Conservation (phyloP, 2,329 filamentous ascomycete species). For the Iodosphaeria phyllophila region DNA sequence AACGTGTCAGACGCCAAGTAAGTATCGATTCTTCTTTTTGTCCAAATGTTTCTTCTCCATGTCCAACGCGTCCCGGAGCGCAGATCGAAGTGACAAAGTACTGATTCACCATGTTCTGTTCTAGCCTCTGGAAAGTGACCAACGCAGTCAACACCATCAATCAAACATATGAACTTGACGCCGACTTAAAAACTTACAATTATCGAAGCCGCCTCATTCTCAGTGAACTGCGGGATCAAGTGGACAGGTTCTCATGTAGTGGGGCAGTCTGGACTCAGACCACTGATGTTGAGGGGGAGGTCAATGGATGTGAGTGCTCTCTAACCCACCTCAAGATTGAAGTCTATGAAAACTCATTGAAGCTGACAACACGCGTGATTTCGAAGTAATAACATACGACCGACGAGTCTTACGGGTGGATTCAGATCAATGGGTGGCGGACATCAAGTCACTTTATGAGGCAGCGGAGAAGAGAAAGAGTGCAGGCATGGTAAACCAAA, state of each 20-base stretch:
- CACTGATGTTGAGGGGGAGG: conserved; percentile 56
- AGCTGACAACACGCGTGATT: too few species aligned
- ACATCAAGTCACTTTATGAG: conserved; percentile 40
- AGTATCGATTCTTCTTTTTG: not conserved
- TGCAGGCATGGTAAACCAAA: not conserved
- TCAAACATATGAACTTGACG: conserved; percentile 48
- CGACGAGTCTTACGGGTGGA: conserved; percentile 39
- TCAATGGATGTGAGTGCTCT: conserved; percentile 32
- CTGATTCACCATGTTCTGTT: too few species aligned
- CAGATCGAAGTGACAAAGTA: not conserved
- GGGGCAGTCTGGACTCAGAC: conserved; percentile 58
- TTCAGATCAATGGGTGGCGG: conserved; percentile 34
- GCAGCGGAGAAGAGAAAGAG: conserved; percentile 20
- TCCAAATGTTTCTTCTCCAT: too few species aligned
- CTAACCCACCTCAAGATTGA: too few species aligned
- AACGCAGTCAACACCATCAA: conserved; percentile 39
- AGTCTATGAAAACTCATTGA: too few species aligned
- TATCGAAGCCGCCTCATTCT: conserved; percentile 43
- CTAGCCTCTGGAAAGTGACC: conserved; percentile 44
- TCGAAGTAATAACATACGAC: conserved; percentile 42
- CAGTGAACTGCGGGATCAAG: conserved; percentile 40
- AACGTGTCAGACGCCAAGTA: conserved; percentile 43
- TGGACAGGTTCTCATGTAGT: conserved; percentile 41
- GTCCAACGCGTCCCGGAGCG: too few species aligned
- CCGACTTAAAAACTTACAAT: conserved; percentile 41